These are phyloP conservation scores for Geopyxis carbonaria DNA, from an alignment of 495 filamentous ascomycete species.

Conservation along the genomic window DNA sequence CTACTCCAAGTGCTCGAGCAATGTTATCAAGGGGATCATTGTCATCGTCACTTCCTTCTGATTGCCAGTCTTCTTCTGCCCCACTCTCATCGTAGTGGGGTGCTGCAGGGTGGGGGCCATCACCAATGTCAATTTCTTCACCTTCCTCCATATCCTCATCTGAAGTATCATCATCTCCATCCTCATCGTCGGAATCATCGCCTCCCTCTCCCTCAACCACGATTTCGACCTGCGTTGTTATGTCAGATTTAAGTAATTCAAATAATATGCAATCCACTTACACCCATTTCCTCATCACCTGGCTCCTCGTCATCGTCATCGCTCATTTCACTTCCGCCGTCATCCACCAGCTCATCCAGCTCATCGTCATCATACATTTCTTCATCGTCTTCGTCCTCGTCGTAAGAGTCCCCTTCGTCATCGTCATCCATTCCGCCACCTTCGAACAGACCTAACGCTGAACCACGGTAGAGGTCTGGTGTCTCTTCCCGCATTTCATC, in stretches of 20 bases:
- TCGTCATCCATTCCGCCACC: constrained; percentile 77
- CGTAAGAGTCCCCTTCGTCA: constrained; percentile 50
- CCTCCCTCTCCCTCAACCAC: constrained; percentile 58
- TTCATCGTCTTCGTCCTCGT: constrained; percentile 64
- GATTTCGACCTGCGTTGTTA: constrained; percentile 66
- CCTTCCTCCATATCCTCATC: constrained; percentile 40
- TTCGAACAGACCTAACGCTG: constrained; percentile 86
- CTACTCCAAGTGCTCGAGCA: constrained; percentile 27
- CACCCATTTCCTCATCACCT: constrained; percentile 54
- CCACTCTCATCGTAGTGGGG: constrained; percentile 36
- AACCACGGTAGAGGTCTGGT: constrained; percentile 91
- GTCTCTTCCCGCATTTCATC: constrained; percentile 89
- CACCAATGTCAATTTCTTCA: constrained; percentile 40
- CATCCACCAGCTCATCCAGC: constrained; percentile 29
- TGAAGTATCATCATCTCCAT: constrained; percentile 47
- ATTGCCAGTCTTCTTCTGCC: constrained; percentile 34
- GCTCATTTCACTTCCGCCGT: constrained; percentile 72
- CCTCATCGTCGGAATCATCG: constrained; percentile 47
- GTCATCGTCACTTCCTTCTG: constrained; percentile 30
- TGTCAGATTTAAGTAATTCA: constrained; percentile 24
- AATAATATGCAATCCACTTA: constrained; percentile 11
- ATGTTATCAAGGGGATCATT: constrained; percentile 27
- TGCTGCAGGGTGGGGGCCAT: constrained; percentile 23
- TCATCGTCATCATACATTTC: constrained; percentile 61
- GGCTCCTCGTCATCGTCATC: constrained; percentile 75